These are phyloP conservation scores for Suillus plorans DNA, from an alignment of 768 basidiomycete genomes.

Conservation along the genomic window DNA sequence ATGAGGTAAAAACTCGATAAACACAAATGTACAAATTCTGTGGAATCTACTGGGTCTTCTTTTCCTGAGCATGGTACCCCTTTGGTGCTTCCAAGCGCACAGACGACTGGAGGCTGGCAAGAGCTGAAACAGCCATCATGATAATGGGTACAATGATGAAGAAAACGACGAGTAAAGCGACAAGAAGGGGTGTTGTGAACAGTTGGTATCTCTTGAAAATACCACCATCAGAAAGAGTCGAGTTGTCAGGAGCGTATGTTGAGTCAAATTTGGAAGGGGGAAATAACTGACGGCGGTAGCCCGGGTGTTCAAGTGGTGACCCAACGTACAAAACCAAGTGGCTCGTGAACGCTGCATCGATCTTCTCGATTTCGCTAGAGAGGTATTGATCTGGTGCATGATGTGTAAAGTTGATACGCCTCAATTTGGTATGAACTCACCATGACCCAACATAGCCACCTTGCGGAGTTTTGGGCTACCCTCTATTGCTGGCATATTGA, in stretches of 20 bases:
- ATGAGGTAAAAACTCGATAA: not conserved
- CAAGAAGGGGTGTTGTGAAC: slow-evolving; percentile 74
- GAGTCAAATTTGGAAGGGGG: slow-evolving; percentile 30
- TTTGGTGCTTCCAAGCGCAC: slow-evolving; percentile 62
- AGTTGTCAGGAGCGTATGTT: slow-evolving; percentile 28
- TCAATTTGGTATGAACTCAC: slow-evolving; percentile 36
- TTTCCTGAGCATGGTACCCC: slow-evolving; percentile 66
- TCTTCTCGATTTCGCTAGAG: slow-evolving; percentile 45
- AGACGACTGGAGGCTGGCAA: slow-evolving; percentile 75
- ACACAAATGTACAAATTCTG: slow-evolving; percentile 12
- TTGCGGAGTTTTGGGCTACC: slow-evolving; percentile 45
- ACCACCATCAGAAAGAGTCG: slow-evolving; percentile 48
- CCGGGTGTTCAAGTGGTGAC: slow-evolving; percentile 36
- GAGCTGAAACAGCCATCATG: slow-evolving; percentile 59
- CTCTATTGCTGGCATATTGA: slow-evolving; percentile 52
- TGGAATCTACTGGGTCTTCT: slow-evolving; percentile 65
- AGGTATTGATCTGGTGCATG: slow-evolving; percentile 42
- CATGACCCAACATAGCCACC: slow-evolving; percentile 48
- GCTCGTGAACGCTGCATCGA: slow-evolving; percentile 51
- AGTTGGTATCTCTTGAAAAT: slow-evolving; percentile 76
- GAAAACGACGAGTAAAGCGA: slow-evolving; percentile 58
- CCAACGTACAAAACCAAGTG: slow-evolving; percentile 71
- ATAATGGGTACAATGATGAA: slow-evolving; percentile 70
- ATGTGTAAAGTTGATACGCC: slow-evolving; percentile 6
- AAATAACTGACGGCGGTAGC: slow-evolving; percentile 40